A percentile compares a stretch with the other conserved stretches of the same genome.
These are phyloP conservation scores for Sporothrix sp. DNA, from an alignment of 2,329 filamentous ascomycete genomes.

Conservation along the genomic window DNA sequence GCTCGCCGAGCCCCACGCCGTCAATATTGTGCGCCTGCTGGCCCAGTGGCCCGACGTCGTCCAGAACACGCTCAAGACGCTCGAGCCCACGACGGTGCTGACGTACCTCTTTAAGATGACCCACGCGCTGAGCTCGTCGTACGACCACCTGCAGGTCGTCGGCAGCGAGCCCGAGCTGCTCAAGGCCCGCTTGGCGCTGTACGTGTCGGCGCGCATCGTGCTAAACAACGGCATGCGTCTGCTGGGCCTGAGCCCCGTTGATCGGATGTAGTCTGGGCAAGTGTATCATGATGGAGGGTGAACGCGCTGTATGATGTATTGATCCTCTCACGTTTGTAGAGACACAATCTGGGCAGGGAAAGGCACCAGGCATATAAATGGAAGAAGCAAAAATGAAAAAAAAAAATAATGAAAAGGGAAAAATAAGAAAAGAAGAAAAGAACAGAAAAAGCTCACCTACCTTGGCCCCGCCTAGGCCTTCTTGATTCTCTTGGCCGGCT, in stretches of 20 bases:
- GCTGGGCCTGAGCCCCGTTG: conserved; percentile 67
- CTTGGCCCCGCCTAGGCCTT: too few species aligned
- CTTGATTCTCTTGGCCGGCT: too few species aligned
- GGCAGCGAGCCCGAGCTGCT: conserved; percentile 65
- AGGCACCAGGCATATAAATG: neutral
- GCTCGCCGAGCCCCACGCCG: conserved; percentile 61
- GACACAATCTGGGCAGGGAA: too few species aligned
- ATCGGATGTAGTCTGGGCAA: conserved; percentile 34
- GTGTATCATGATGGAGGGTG: neutral
- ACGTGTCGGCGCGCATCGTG: conserved; percentile 64
- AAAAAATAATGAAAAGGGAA: neutral
- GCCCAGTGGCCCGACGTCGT: conserved; percentile 79
- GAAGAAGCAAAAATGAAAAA: neutral
- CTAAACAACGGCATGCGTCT: conserved; percentile 76
- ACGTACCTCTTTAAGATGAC: conserved; percentile 79
- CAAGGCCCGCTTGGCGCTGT: conserved; percentile 65
- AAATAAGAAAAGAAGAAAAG: neutral
- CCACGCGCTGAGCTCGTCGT: conserved; percentile 67
- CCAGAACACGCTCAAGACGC: conserved; percentile 72
- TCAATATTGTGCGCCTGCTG: conserved; percentile 65
- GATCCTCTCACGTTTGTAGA: too few species aligned
- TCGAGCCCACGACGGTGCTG: conserved; percentile 50
- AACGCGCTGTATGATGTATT: neutral
- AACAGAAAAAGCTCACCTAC: neutral
- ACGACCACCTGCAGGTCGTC: conserved; percentile 74